Percentiles rank a stretch among this genome's conserved stretches.
These are phyloP conservation scores for Crithidia mellificae DNA, from an alignment of 208 protist genomes.

Conservation along the genomic window DNA sequence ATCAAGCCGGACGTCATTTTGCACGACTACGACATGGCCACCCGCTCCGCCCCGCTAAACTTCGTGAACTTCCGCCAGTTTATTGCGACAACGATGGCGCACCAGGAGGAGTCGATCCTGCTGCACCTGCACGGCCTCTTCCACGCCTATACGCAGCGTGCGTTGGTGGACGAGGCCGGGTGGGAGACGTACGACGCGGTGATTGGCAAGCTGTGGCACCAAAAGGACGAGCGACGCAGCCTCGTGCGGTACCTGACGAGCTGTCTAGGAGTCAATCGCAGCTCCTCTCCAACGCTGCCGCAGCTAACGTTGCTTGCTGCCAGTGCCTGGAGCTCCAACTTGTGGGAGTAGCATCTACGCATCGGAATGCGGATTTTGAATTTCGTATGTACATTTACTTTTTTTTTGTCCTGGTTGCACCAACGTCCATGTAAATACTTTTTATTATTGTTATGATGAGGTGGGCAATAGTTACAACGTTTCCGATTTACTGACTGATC, in stretches of 20 bases:
- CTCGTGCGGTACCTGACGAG: slow-evolving; percentile 73
- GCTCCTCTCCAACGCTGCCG: slow-evolving; percentile 47
- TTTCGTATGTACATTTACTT: slow-evolving; percentile 2
- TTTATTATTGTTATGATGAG: background rate
- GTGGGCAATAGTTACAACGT: background rate
- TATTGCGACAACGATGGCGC: slow-evolving; percentile 69
- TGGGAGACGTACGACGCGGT: slow-evolving; percentile 72
- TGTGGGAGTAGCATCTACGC: slow-evolving; percentile 39
- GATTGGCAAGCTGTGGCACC: slow-evolving; percentile 54
- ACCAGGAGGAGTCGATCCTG: slow-evolving; percentile 80
- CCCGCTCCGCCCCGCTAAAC: slow-evolving; percentile 72
- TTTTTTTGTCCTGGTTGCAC: slow-evolving; percentile 14
- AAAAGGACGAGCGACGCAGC: slow-evolving; percentile 58
- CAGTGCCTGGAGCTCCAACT: slow-evolving; percentile 76
- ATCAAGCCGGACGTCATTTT: slow-evolving; percentile 67
- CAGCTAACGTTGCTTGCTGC: slow-evolving; percentile 72
- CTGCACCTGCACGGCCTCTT: slow-evolving; percentile 81
- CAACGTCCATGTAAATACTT: background rate
- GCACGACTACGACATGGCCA: slow-evolving; percentile 78
- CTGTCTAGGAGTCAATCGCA: slow-evolving; percentile 73
- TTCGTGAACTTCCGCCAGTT: slow-evolving; percentile 75
- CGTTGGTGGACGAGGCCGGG: slow-evolving; percentile 48
- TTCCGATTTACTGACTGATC: background rate
- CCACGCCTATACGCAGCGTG: slow-evolving; percentile 45
- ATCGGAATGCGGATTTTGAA: no score